Conservation (phyloP, 176 grass and related monocot genomes). For the Oryza meyeriana region DNA sequence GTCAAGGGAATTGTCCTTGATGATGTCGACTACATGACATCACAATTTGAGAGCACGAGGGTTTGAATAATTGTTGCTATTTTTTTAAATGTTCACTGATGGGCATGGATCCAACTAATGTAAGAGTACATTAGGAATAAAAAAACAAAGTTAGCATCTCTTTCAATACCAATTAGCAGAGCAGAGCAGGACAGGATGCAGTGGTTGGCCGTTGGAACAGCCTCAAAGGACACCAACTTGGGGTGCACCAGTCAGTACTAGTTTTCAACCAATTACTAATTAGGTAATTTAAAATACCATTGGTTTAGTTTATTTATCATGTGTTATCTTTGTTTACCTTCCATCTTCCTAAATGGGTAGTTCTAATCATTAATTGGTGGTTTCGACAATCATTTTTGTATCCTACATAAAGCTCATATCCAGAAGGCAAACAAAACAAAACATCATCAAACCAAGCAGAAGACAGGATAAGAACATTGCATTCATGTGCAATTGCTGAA, state of each 20-base stretch:
- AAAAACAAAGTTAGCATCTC: conserved; percentile 1
- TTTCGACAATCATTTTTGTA: neutral
- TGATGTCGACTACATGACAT: conserved; percentile 53
- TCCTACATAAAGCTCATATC: neutral
- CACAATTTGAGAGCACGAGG: conserved; percentile 29
- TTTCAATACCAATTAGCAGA: conserved; percentile 11
- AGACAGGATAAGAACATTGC: neutral
- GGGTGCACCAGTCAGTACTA: neutral
- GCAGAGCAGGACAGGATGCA: conserved; percentile 23
- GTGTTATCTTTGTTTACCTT: neutral
- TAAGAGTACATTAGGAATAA: neutral
- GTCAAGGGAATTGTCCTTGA: neutral
- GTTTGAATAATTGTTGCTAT: conserved; percentile 24
- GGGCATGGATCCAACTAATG: conserved; percentile 26
- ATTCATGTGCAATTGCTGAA: neutral
- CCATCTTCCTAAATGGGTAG: neutral
- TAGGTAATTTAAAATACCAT: conserved; percentile 3
- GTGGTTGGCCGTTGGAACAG: conserved; percentile 39
- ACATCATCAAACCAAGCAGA: neutral
- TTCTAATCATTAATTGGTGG: neutral
- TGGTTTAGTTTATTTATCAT: neutral
- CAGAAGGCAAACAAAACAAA: neutral
- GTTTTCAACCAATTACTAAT: conserved; percentile 16
- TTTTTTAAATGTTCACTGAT: neutral
- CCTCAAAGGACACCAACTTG: conserved; percentile 40